phyloP scores from a whole-genome alignment of 768 basidiomycete species.

The Mycena filopes region DNA sequence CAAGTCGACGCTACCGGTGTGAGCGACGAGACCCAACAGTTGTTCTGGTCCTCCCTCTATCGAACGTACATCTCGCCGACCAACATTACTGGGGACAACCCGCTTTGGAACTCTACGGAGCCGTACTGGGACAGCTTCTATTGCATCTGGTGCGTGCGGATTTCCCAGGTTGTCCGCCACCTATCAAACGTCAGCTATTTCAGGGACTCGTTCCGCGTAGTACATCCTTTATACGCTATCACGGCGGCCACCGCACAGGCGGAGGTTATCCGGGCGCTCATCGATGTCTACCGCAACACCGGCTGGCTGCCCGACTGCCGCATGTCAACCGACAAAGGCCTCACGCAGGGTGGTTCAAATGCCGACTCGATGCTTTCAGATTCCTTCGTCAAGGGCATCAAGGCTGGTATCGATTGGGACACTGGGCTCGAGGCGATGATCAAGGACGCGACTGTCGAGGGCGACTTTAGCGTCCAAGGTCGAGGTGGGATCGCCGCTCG shows the following conservation, averaged over 20 bases:
- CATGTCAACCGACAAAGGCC: conserved; percentile 40
- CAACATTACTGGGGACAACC: conserved; percentile 42
- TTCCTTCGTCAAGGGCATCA: conserved; percentile 40
- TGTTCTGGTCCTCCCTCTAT: conserved; percentile 35
- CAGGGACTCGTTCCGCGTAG: conserved; percentile 34
- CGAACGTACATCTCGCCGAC: conserved; percentile 39
- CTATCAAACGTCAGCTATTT: background rate
- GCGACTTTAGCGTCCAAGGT: conserved; percentile 29
- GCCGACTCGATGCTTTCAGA: conserved; percentile 40
- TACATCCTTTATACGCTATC: conserved; percentile 30
- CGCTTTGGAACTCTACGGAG: conserved; percentile 38
- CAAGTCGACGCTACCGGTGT: conserved; percentile 30
- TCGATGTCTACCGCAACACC: conserved; percentile 39
- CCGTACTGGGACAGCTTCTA: conserved; percentile 40
- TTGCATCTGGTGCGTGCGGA: conserved; percentile 36
- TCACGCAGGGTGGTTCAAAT: conserved; percentile 42
- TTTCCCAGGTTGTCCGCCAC: background rate
- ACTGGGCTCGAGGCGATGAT: conserved; percentile 38
- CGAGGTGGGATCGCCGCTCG: conserved; percentile 26
- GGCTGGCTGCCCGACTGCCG: conserved; percentile 42
- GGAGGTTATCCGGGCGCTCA: conserved; percentile 38
- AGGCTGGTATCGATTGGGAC: conserved; percentile 39
- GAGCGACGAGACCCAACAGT: conserved; percentile 16
- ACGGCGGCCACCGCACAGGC: conserved; percentile 33
- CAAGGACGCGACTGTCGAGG: conserved; percentile 31